Base-by-base conservation (phyloP, 495 filamentous ascomycete species). In the Daldinia decipiens region DNA sequence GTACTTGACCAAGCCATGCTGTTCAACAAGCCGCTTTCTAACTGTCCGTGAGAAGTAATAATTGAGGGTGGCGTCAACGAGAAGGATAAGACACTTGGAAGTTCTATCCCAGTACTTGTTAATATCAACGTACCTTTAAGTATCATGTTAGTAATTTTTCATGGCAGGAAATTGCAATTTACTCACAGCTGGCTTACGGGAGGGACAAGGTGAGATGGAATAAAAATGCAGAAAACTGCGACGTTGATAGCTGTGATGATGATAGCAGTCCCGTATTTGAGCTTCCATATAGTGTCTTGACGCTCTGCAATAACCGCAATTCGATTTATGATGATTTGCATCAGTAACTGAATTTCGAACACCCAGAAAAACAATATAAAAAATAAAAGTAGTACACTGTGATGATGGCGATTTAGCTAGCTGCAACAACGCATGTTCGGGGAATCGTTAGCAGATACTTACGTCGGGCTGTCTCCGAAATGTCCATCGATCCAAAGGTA, bases 241-340 rank as follows among this genome's bases (percentile, higher is more conserved):
- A 84, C 80, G 50, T 85, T 83, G 45, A 85, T 73, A 4, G 73
- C 45, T 1, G 78, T 80, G 57, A 84, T 84, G 31, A 81, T 56
- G 12, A 62, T 71, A 1, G 79, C 82, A 31, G 79, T 79, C 19
- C 80, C 80, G 77, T 80, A 83, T 67, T 82, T 83, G 55, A 84
- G 67, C 13, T 59, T 54, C 0, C 15, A 38, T 7, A 77, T 72
- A 1, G 70, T 74, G 8, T 60, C 32, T 6, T 62, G 69, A 60
- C 79, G 66, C 6, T 76, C 73, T 9, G 75, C 65, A 36, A 85
- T 82, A 40, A 85, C 71, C 7, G 76, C 73, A 56, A 83, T 78
- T 55, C 83, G 80, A 72, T 85, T 85, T 63, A 84, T 80, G 66
- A 85, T 84, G 62, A 85, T 85, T 71, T 83, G 81, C 40, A 81